Evolutionary conservation across 345 rosid species (phyloP).

Genomic region (Viola odorata): DNA sequence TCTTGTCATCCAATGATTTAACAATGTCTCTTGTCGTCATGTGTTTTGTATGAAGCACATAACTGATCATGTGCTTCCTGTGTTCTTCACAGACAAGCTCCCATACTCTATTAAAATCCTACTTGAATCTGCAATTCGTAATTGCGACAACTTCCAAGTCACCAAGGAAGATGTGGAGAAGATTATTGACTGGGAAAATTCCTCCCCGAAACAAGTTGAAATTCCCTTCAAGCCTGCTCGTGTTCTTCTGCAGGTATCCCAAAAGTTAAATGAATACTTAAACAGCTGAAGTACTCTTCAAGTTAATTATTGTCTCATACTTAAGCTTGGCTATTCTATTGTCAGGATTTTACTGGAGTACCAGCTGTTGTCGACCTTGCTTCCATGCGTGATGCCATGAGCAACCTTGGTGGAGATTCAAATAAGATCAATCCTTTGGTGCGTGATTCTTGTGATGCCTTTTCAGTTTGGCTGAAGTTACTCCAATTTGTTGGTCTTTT

Average conservation of each 20-base stretch:
- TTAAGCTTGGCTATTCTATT: conserved; percentile 4
- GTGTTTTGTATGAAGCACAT: too few species aligned
- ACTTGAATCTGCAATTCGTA: conserved; percentile 92
- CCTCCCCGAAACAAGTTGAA: conserved; percentile 89
- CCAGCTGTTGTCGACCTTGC: conserved; percentile 99
- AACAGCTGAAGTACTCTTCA: background rate
- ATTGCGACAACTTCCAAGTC: conserved; percentile 96
- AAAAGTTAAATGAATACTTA: background rate
- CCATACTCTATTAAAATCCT: conserved; percentile 93
- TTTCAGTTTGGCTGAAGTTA: background rate
- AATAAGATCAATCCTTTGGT: conserved; percentile 92
- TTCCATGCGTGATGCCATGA: conserved; percentile 99
- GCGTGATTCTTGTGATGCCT: background rate
- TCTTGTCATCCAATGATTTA: too few species aligned
- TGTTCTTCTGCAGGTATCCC: conserved; percentile 78
- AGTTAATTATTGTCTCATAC: conserved; percentile 11
- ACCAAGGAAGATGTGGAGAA: conserved; percentile 89
- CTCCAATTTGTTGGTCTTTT: background rate
- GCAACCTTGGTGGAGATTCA: conserved; percentile 78
- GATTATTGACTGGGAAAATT: conserved; percentile 88
- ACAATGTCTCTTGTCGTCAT: too few species aligned
- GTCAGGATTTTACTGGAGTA: conserved; percentile 99
- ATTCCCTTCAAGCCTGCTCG: conserved; percentile 99
- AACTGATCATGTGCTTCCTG: background rate
- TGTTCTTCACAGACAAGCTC: conserved; percentile 53